phyloP scores from a whole-genome alignment of 148 eudicot species.

The Camellia granthamiana region DNA sequence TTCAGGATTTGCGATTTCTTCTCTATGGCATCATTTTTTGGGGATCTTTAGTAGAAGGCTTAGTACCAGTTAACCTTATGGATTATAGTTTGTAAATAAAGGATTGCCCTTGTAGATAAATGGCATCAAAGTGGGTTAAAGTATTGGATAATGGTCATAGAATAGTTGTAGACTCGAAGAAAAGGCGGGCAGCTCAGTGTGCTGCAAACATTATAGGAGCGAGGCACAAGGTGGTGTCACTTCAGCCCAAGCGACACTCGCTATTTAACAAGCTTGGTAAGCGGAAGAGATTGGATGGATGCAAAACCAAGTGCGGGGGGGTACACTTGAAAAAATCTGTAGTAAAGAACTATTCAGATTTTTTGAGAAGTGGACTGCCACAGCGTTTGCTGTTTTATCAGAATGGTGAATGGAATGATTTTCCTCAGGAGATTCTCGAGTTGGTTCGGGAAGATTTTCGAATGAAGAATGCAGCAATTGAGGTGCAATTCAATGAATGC shows the following conservation, averaged over 20 bases:
- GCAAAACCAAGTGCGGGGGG: constrained; percentile 21
- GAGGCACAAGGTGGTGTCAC: constrained; percentile 23
- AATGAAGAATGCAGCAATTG: constrained; percentile 29
- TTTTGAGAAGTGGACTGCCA: constrained; percentile 31
- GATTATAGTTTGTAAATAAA: constrained; percentile 26
- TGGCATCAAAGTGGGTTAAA: constrained; percentile 33
- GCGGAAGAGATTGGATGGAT: constrained; percentile 31
- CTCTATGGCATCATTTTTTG: constrained; percentile 17
- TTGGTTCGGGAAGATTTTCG: constrained; percentile 26
- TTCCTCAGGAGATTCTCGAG: constrained; percentile 26
- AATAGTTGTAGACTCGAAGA: constrained; percentile 16
- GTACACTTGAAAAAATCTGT: constrained; percentile 11
- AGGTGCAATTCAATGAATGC: constrained; percentile 22
- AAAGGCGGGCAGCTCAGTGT: constrained; percentile 19
- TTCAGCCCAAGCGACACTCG: constrained; percentile 15
- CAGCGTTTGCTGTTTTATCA: constrained; percentile 33
- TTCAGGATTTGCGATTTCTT: constrained; percentile 22
- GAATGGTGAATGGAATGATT: constrained; percentile 35
- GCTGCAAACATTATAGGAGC: constrained; percentile 21
- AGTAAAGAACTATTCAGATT: constrained; percentile 29
- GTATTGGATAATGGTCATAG: constrained; percentile 24
- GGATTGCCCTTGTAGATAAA: constrained; percentile 26
- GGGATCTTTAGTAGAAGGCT: constrained; percentile 21
- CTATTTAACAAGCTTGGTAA: constrained; percentile 21
- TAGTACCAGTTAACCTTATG: constrained; percentile 12